Evolutionary conservation across 2,329 filamentous ascomycete species (phyloP), one percentile per base, ranked within the genome.

Genomic region (Cryphonectria parasitica): DNA sequence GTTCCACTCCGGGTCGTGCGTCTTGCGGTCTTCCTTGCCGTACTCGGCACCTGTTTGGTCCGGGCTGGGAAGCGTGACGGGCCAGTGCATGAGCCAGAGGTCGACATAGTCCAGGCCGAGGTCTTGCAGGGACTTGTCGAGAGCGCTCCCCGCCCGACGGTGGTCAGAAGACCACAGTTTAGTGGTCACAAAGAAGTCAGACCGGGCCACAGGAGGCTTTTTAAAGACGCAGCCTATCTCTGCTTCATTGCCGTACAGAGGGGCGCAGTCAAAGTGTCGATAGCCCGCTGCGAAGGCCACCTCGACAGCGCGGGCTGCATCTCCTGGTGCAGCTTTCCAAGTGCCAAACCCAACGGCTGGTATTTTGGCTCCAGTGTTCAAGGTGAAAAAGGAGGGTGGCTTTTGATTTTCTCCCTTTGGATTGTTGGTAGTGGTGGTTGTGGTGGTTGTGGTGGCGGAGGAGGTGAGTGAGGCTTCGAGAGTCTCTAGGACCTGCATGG

Each of bases 51-150:
- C 68, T 11, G 28, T 17, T 63, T 72, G 52, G 15, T 71, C 66
- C 7, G 60, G 45, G 13, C 64, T 54, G 13, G 43, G 43, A 5
- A 66, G 66, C 15, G 82, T 81, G 75, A 83, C 81, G 36, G 84
- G 85, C 78, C 83, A 86, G 79, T 87, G 85, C 19, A 87, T 77
- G 56, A 88, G 79, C 78, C 83, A 87, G 54, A 88, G 78, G 74
- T 88, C 85, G 61, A 88, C 78, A 75, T 88, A 87, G 69, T 83
- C 83, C 28, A 84, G 76, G 49, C 80, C 77, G 73, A 87, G 79
- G 64, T 81, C 82, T 74, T 83, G 77, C 54, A 86, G 79, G 22
- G 83, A 85, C 73, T 81, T 78, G 66, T 84, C 77, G 62, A 85
- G 70, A 13, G 82, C 83, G 77, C 82, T 52, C 19, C 52, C 41